These are phyloP conservation scores for Emmonsiellopsis sp. DNA, from an alignment of 2,329 filamentous ascomycete species.

Conservation along the genomic window DNA sequence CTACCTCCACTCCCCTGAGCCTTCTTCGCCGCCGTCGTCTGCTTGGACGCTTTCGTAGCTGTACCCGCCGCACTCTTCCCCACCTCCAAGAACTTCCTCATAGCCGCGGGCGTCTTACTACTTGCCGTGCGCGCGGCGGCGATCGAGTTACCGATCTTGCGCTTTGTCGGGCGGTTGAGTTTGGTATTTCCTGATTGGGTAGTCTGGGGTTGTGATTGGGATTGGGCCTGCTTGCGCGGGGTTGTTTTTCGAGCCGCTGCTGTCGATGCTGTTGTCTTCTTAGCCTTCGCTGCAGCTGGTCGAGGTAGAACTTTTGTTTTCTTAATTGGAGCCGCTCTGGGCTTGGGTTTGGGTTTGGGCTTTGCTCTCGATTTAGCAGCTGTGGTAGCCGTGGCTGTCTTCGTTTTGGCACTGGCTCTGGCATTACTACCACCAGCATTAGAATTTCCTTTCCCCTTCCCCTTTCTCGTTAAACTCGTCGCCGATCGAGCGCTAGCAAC, in stretches of 20 bases:
- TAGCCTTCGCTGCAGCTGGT: background rate
- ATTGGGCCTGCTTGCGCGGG: background rate
- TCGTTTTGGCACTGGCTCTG: background rate
- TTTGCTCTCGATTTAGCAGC: background rate
- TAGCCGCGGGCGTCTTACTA: conserved; percentile 6
- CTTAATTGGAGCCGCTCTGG: conserved; percentile 1
- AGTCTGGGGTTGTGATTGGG: background rate
- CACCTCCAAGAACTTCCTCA: conserved; percentile 8
- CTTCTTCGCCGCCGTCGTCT: background rate
- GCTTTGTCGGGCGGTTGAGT: conserved; percentile 3
- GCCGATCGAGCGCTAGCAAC: conserved; percentile 14
- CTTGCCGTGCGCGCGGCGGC: conserved; percentile 6
- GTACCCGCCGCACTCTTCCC: background rate
- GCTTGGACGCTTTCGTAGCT: background rate
- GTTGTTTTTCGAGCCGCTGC: background rate
- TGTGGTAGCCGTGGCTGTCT: background rate
- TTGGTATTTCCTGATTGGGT: background rate
- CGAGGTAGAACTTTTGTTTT: background rate
- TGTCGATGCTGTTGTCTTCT: background rate
- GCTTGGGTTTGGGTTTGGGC: background rate
- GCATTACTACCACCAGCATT: background rate
- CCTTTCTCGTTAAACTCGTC: background rate
- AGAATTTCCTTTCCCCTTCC: background rate
- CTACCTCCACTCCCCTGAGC: background rate
- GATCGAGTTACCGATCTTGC: conserved; percentile 8